Percentiles rank a stretch among this genome's conserved stretches.
Conservation (phyloP, 345 rosid species). For the Dimocarpus longan region DNA sequence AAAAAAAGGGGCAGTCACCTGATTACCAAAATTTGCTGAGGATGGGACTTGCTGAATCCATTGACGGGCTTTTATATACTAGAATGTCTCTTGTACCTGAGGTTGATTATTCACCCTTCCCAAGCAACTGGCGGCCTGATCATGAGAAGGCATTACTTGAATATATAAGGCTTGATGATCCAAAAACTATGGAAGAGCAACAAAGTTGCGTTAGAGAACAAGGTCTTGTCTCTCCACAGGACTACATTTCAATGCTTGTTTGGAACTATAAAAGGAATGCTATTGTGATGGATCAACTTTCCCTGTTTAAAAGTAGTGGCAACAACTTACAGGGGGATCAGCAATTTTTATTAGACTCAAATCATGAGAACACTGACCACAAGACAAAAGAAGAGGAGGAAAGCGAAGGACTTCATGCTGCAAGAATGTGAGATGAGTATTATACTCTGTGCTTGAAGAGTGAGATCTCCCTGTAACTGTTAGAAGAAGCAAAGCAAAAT, state of each 20-base stretch:
- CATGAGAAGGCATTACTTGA: conserved; percentile 86
- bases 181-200: conserved; percentile 79
- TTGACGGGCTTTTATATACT: conserved; percentile 90
- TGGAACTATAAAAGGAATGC: conserved; percentile 97
- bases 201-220: conserved; percentile 60
- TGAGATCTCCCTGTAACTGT: conserved; percentile 1
- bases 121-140: conserved; percentile 84
- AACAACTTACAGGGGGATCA: conserved; percentile 33
- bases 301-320: conserved; percentile 40
- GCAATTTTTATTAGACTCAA: conserved; percentile 42
- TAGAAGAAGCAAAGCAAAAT: neutral
- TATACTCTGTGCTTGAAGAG: conserved; percentile 1
- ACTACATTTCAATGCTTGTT: conserved; percentile 87
- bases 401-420: conserved; percentile 43
- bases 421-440: conserved; percentile 41
- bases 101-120: conserved; percentile 85
- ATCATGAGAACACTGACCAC: conserved; percentile 29
- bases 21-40: conserved; percentile 79
- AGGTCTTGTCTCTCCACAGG: conserved; percentile 92
- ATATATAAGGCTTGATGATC: conserved; percentile 74
- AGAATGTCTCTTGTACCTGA: conserved; percentile 96
- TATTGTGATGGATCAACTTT: conserved; percentile 63
- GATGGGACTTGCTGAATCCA: conserved; percentile 90
- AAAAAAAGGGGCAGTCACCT: conserved; percentile 91
- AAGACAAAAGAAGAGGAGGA: conserved; percentile 43